Base-by-base conservation (phyloP, 1,139 yeast species). In the Taiozyma sp. region DNA sequence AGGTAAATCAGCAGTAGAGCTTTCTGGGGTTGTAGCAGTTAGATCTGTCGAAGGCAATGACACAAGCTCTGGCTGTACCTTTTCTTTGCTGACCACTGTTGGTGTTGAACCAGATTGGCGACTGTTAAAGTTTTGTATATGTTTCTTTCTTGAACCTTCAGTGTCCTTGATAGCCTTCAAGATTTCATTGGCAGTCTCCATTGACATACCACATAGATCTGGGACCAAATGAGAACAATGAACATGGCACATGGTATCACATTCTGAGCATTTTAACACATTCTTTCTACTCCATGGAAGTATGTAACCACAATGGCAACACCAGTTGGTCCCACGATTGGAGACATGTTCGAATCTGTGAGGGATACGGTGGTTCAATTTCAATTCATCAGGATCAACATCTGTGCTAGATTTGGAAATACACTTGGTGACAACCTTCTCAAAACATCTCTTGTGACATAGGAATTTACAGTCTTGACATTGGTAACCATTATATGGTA, bases 271-370 rank as follows among this genome's bases (percentile, higher is more conserved):
- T 67, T 91, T 93, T 49, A 97, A 80, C n/a, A 91, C 96, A 65
- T 88, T 91, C 70, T 90, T 91, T 64, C 85, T 83, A 51, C 98
- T 97, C 85, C 97, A 85, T 7, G 99, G 98, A 57, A 93, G 76
- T 50, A 93, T 83, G 66, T 90, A 91, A 55, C 99, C 99, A 78
- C 99, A 93, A 66, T 93, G 99, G 64, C 98, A 93, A 71, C 99
- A 93, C 99, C 99, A 93, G 65, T 92, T 92, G 7, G 99, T 96
- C 62, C 97, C 96, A 72, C 92, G 87, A 66, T 93, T 93, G 23
- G 96, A 80, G 32, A 84, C 80, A 27, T 95, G 92, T 59, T 89
- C 97, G 67, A 92, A 92, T 65, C 97, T 83, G 68, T 93, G 99
- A 42, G 99, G 99, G 61, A 93, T 93, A 60, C 96, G 88, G 67